A percentile compares a stretch with the other conserved stretches of the same genome.
Evolutionary conservation across 2,329 filamentous ascomycete genomes (phyloP).

Genomic region (Drechslera avenae): DNA sequence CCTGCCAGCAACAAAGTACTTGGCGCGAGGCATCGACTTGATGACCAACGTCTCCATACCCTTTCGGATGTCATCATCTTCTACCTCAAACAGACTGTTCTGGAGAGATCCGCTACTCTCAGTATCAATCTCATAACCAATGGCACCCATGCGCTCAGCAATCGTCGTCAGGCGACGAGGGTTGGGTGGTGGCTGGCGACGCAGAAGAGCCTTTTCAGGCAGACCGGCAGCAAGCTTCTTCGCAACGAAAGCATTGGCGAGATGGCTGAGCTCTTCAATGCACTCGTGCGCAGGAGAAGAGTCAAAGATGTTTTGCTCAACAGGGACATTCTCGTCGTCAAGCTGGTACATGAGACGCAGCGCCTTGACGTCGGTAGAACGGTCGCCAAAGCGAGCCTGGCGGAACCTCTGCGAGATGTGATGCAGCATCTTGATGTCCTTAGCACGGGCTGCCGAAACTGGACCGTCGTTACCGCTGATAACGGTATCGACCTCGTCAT

Average conservation of each 20-base stretch:
- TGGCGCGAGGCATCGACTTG: slow-evolving; percentile 95
- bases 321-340: slow-evolving; percentile 96
- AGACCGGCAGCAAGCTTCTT: slow-evolving; percentile 78
- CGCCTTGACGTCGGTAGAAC: slow-evolving; percentile 78
- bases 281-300: slow-evolving; percentile 87
- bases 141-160: slow-evolving; percentile 86
- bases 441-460: slow-evolving; percentile 68
- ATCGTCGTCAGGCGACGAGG: slow-evolving; percentile 87
- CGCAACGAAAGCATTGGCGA: slow-evolving; percentile 87
- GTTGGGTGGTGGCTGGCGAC: slow-evolving; percentile 84
- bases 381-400: slow-evolving; percentile 81
- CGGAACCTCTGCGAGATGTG: slow-evolving; percentile 88
- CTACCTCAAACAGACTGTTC: slow-evolving; percentile 91
- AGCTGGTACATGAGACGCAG: slow-evolving; percentile 90
- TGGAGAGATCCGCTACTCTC: slow-evolving; percentile 89
- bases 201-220: slow-evolving; percentile 90
- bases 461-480: slow-evolving; percentile 70
- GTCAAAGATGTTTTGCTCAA: slow-evolving; percentile 95
- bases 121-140: slow-evolving; percentile 88
- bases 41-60: slow-evolving; percentile 96
- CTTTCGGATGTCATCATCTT: slow-evolving; percentile 87
- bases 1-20: slow-evolving; percentile 89
- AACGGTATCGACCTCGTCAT: slow-evolving; percentile 84
- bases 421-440: slow-evolving; percentile 81
- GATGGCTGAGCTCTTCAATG: slow-evolving; percentile 93